Evolutionary conservation across 176 grass and related monocot species (phyloP).

Genomic region (Bromus sterilis): DNA sequence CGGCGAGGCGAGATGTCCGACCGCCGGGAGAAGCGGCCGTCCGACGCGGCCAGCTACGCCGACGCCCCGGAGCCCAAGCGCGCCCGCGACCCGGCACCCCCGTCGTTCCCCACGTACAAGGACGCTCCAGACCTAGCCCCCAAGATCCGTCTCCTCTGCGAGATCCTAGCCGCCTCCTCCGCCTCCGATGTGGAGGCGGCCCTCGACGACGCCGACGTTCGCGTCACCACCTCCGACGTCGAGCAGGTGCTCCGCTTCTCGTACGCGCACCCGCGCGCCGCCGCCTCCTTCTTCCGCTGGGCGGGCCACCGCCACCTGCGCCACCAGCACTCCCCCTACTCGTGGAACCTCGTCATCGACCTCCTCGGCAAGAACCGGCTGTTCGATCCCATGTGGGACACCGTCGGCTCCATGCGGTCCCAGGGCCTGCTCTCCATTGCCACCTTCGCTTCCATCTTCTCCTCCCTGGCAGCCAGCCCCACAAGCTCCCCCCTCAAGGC

Average conservation of each 20-base stretch:
- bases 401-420: constrained; percentile 56
- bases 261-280: constrained; percentile 52
- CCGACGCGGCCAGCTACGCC: background rate
- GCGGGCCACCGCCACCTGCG: constrained; percentile 49
- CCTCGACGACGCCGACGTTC: constrained; percentile 40
- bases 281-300: constrained; percentile 83
- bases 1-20: constrained; percentile 12
- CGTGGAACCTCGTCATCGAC: constrained; percentile 88
- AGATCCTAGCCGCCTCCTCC: constrained; percentile 38
- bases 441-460: constrained; percentile 81
- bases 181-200: constrained; percentile 12
- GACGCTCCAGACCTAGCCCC: constrained; percentile 16
- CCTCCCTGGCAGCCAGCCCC: constrained; percentile 39
- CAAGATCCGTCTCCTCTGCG: constrained; percentile 31
- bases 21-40: constrained; percentile 25
- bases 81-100: background rate
- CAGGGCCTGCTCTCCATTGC: constrained; percentile 61
- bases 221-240: constrained; percentile 50
- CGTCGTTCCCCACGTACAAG: constrained; percentile 45
- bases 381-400: constrained; percentile 66
- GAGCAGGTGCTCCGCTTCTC: constrained; percentile 73
- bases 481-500: constrained; percentile 36
- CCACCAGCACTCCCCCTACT: constrained; percentile 62
- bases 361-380: constrained; percentile 77
- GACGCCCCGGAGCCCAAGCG: constrained; percentile 6